phyloP scores from a whole-genome alignment of 352 stramenopile genomes.

The Phytopythium ostracodes region DNA sequence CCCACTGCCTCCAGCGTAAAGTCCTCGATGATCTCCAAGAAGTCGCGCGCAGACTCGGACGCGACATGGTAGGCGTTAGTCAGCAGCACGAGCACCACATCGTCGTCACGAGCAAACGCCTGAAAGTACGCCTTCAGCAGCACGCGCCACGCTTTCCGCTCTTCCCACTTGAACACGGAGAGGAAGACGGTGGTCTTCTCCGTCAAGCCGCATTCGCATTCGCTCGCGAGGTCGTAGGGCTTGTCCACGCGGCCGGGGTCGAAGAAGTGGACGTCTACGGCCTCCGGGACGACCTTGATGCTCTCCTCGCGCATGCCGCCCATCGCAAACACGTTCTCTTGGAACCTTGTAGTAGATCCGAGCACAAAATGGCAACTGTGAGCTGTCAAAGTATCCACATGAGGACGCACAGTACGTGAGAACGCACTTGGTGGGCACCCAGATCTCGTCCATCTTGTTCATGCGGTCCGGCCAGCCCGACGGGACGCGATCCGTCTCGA shows the following conservation, averaged over 20 bases:
- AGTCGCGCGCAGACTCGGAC: slow-evolving; percentile 39
- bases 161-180: slow-evolving; percentile 94
- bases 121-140: slow-evolving; percentile 84
- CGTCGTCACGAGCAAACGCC: slow-evolving; percentile 50
- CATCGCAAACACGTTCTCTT: slow-evolving; percentile 66
- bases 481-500: slow-evolving; percentile 92
- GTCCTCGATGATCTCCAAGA: slow-evolving; percentile 44
- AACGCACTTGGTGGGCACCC: slow-evolving; percentile 78
- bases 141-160: slow-evolving; percentile 89
- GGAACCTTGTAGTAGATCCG: slow-evolving; percentile 37
- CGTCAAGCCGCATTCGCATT: slow-evolving; percentile 27
- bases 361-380: not conserved
- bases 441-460: slow-evolving; percentile 92
- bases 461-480: slow-evolving; percentile 85
- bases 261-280: slow-evolving; percentile 90
- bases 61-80: slow-evolving; percentile 85
- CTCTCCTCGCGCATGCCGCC: slow-evolving; percentile 46
- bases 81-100: slow-evolving; percentile 81
- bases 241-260: slow-evolving; percentile 41
- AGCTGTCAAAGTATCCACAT: not conserved
- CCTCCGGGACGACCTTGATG: slow-evolving; percentile 79
- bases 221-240: slow-evolving; percentile 44
- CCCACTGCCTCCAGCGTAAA: slow-evolving; percentile 45
- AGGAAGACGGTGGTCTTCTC: slow-evolving; percentile 77
- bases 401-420: not conserved